Evolutionary conservation across 371 early-diverging fungal species (phyloP), one percentile per base, ranked within the genome.

Genomic region (Lichtheimia hyalospora): DNA sequence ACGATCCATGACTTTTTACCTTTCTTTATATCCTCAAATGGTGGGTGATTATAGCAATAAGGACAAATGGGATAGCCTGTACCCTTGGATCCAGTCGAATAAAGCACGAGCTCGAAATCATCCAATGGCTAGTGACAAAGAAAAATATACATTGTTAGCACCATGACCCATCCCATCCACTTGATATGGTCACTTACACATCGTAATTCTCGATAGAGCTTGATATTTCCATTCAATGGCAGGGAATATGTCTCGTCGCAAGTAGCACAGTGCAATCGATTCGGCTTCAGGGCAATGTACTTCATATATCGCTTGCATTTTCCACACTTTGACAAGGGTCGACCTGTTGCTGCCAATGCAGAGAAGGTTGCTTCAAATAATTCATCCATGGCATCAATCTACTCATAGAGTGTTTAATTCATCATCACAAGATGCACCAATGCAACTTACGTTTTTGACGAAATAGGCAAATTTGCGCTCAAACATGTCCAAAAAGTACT

Each of bases 351-450:
- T 25, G 82, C 79, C 1, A 83, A 60, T 18, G 82, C 70, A 0
- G 79, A 79, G 39, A 79, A 83, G 1, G 83, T 81, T 1, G 81
- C 83, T 62, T 83, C 83, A 63, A 83, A 83, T 8, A 83, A 54
- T 55, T 79, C 76, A 54, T 83, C 83, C 83, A 83, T 83, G 0
- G 64, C 54, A 25, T 68, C 70, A 62, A 83, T 75, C 78, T 77
- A 66, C 0, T 20, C 16, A 49, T 15, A 14, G 2, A 14, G n/a
- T 40, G 16, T n/a, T 18, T 34, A 20, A 18, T 41, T 21, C 6
- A 34, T 40, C 2, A 15, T 7, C 23, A 0, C 23, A 23, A 4
- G 18, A 13, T 48, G 0, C 25, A n/a, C 2, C 8, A 23, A 0
- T 44, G 15, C 14, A 53, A 53, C 53, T 53, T 62, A 79, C 80